Evolutionary conservation across 352 stramenopile genomes (phyloP).

Genomic region (Pythium sukuiense): DNA sequence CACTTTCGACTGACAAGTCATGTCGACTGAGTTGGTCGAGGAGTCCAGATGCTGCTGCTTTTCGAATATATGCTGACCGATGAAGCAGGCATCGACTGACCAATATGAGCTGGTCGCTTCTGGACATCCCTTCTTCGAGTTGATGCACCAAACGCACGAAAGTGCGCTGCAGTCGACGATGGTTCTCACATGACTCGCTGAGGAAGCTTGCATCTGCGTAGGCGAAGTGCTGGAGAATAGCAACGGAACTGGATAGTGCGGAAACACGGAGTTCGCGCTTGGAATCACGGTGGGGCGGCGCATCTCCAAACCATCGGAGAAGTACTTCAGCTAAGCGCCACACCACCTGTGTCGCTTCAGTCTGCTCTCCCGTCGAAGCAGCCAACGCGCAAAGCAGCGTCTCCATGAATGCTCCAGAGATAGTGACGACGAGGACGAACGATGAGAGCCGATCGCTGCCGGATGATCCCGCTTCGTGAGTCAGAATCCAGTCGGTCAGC

Average conservation of each 20-base stretch:
- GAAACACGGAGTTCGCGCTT: not conserved
- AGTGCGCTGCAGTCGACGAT: conserved; percentile 34
- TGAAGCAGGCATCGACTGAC: conserved; percentile 56
- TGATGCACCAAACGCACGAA: conserved; percentile 46
- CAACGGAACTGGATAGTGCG: conserved; percentile 28
- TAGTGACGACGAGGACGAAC: not conserved
- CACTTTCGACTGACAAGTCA: not conserved
- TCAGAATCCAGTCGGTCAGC: conserved; percentile 11
- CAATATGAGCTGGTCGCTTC: conserved; percentile 29
- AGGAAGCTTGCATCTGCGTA: conserved; percentile 44
- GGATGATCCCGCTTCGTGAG: not conserved
- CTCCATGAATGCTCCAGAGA: conserved; percentile 4
- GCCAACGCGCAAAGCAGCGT: conserved; percentile 4
- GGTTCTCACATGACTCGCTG: conserved; percentile 14
- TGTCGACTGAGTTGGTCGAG: conserved; percentile 11
- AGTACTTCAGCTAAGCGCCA: conserved; percentile 13
- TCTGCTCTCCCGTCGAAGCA: not conserved
- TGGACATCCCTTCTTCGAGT: conserved; percentile 31
- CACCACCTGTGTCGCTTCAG: not conserved
- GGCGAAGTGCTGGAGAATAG: conserved; percentile 60
- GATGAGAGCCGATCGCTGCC: not conserved
- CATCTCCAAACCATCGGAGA: conserved; percentile 1
- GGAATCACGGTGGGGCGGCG: conserved; percentile 2
- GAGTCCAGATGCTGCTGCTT: conserved; percentile 43
- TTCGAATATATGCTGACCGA: conserved; percentile 46